phyloP scores from a whole-genome alignment of 192 early-diverging fungal species.

The Mortierella claussenii region DNA sequence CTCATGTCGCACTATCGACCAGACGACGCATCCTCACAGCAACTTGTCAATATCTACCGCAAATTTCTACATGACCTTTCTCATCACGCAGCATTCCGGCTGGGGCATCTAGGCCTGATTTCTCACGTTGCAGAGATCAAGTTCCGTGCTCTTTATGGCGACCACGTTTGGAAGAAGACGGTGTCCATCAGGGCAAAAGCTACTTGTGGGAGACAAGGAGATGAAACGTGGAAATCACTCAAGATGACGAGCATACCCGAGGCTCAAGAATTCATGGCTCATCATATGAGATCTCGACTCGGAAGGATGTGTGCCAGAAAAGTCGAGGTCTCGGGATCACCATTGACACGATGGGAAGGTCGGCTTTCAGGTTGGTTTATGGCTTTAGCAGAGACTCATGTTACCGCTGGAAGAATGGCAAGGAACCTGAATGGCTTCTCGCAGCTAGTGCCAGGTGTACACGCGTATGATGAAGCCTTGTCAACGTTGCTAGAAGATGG shows the following conservation, averaged over 20 bases:
- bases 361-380: conserved; percentile 40
- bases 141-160: conserved; percentile 17
- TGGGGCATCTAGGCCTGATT: conserved; percentile 17
- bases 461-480: conserved; percentile 9
- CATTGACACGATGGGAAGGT: conserved; percentile 4
- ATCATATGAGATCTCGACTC: not conserved
- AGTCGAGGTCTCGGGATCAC: not conserved
- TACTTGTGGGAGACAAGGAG: not conserved
- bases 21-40: not conserved
- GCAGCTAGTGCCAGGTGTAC: not conserved
- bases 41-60: conserved; percentile 1
- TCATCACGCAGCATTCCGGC: conserved; percentile 5
- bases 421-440: conserved; percentile 10
- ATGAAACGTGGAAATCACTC: not conserved
- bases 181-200: no score
- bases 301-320: conserved; percentile 27
- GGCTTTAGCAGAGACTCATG: conserved; percentile 8
- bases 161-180: conserved; percentile 15
- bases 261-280: conserved; percentile 2
- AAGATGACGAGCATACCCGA: not conserved
- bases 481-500: conserved; percentile 9
- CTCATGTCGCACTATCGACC: conserved; percentile 12
- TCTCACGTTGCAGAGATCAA: conserved; percentile 22
- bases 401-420: conserved; percentile 12
- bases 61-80: conserved; percentile 24